phyloP scores from a whole-genome alignment of 441 rosid genomes.

The Croton laevigatus region DNA sequence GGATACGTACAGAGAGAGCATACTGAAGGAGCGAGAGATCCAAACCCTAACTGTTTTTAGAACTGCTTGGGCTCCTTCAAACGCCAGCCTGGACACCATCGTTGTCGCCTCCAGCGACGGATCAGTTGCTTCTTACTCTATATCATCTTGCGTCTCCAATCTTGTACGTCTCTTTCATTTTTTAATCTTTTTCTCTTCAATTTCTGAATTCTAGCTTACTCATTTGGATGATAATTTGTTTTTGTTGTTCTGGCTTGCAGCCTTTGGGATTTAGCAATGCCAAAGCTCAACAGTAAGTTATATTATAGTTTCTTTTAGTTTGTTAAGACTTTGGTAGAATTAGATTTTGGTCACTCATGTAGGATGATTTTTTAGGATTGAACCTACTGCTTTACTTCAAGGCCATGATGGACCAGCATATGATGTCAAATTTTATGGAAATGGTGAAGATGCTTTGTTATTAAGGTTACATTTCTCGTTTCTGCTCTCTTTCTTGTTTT shows the following conservation, averaged over 20 bases:
- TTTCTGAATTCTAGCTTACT: background rate
- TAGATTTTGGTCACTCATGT: background rate
- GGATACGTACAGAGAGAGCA: constrained; percentile 60
- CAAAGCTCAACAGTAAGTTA: constrained; percentile 44
- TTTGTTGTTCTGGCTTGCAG: background rate
- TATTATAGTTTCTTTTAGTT: background rate
- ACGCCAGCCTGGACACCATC: constrained; percentile 52
- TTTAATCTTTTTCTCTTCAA: constrained; percentile 4
- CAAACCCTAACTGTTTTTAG: constrained; percentile 71
- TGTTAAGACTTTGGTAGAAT: background rate
- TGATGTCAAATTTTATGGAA: constrained; percentile 81
- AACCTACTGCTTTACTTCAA: constrained; percentile 53
- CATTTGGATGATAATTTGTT: background rate
- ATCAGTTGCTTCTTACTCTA: constrained; percentile 63
- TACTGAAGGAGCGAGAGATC: constrained; percentile 65
- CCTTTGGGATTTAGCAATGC: constrained; percentile 35
- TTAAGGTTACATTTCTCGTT: constrained; percentile 48
- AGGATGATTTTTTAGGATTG: constrained; percentile 37
- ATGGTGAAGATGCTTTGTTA: constrained; percentile 60
- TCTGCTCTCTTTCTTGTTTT: background rate
- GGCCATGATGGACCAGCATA: constrained; percentile 90
- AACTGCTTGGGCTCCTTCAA: constrained; percentile 71
- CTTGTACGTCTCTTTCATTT: constrained; percentile 29
- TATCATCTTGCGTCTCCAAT: constrained; percentile 56
- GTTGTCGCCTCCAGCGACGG: constrained; percentile 84